Conservation (phyloP, 768 basidiomycete genomes). For the Tylopilus plumbeoviolaceoides region DNA sequence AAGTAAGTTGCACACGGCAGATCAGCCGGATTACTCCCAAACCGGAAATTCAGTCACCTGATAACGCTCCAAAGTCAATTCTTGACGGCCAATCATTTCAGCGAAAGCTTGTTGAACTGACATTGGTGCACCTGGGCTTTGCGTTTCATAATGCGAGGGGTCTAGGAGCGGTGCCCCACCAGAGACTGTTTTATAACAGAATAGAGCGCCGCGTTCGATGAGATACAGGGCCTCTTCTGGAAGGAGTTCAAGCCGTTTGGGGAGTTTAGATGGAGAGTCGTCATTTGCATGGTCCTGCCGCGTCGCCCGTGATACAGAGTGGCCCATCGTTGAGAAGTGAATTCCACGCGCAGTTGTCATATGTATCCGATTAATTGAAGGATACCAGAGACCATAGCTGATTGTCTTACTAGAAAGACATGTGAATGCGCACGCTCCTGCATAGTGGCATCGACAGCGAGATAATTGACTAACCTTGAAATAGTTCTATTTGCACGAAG, state of each 20-base stretch:
- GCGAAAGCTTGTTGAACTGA: constrained; percentile 86
- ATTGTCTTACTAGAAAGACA: constrained; percentile 55
- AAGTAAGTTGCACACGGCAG: not conserved
- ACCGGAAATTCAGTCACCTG: constrained; percentile 52
- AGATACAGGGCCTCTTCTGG: constrained; percentile 96
- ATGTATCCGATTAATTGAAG: constrained; percentile 57
- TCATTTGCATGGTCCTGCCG: constrained; percentile 27
- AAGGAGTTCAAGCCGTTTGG: constrained; percentile 76
- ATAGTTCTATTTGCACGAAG: constrained; percentile 69
- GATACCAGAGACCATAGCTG: constrained; percentile 74
- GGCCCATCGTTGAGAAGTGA: constrained; percentile 77
- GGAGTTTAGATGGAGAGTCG: constrained; percentile 33
- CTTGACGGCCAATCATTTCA: constrained; percentile 78
- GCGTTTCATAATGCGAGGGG: constrained; percentile 27
- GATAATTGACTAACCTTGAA: constrained; percentile 52
- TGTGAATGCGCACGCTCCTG: not conserved
- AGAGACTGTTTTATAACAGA: constrained; percentile 66
- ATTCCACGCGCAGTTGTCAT: constrained; percentile 78
- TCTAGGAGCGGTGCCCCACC: constrained; percentile 19
- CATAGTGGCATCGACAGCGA: not conserved
- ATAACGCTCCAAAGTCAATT: constrained; percentile 79
- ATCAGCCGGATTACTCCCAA: not conserved
- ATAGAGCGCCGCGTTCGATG: constrained; percentile 83
- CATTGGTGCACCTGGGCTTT: constrained; percentile 69
- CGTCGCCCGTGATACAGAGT: constrained; percentile 56